Percentiles rank a stretch among this genome's conserved stretches.
phyloP scores from a whole-genome alignment of 2,329 filamentous ascomycete genomes.

The Ophiostoma sp. region DNA sequence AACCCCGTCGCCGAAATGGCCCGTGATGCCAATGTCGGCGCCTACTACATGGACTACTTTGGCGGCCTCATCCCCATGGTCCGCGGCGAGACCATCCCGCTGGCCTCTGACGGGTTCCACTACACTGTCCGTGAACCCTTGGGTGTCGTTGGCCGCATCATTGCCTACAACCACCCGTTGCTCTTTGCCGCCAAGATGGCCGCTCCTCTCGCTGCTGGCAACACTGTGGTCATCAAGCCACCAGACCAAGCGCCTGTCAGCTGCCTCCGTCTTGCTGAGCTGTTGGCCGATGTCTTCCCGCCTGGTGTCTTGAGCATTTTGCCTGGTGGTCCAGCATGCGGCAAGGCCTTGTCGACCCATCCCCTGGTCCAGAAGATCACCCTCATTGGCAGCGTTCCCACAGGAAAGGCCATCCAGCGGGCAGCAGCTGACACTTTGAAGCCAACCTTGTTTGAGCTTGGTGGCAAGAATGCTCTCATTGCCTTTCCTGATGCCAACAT shows the following conservation, averaged over 20 bases:
- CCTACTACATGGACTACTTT: slow-evolving; percentile 66
- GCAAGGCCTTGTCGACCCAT: slow-evolving; percentile 22
- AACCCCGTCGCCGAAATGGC: slow-evolving; percentile 27
- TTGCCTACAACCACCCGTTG: slow-evolving; percentile 68
- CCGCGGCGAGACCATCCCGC: slow-evolving; percentile 67
- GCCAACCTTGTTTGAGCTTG: slow-evolving; percentile 38
- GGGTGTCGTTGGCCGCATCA: slow-evolving; percentile 65
- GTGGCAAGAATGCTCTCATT: slow-evolving; percentile 64
- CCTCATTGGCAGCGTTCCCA: slow-evolving; percentile 25
- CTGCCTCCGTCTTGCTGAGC: slow-evolving; percentile 59
- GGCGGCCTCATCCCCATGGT: slow-evolving; percentile 69
- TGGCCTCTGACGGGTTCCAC: slow-evolving; percentile 59
- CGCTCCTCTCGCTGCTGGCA: slow-evolving; percentile 57
- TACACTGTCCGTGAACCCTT: slow-evolving; percentile 67
- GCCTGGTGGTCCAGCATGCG: slow-evolving; percentile 55
- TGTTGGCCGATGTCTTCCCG: slow-evolving; percentile 69
- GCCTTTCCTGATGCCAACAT: slow-evolving; percentile 77
- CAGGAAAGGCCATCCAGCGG: slow-evolving; percentile 24
- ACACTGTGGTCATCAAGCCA: slow-evolving; percentile 56
- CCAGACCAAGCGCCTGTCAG: slow-evolving; percentile 59
- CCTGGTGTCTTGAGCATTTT: slow-evolving; percentile 67
- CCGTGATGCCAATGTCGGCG: slow-evolving; percentile 66
- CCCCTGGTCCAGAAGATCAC: slow-evolving; percentile 25
- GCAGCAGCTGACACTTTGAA: slow-evolving; percentile 26
- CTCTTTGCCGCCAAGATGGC: slow-evolving; percentile 73